A percentile compares a stretch with the other conserved stretches of the same genome.
Conservation (phyloP, 768 basidiomycete genomes). For the Neoboletus subvelutipes region DNA sequence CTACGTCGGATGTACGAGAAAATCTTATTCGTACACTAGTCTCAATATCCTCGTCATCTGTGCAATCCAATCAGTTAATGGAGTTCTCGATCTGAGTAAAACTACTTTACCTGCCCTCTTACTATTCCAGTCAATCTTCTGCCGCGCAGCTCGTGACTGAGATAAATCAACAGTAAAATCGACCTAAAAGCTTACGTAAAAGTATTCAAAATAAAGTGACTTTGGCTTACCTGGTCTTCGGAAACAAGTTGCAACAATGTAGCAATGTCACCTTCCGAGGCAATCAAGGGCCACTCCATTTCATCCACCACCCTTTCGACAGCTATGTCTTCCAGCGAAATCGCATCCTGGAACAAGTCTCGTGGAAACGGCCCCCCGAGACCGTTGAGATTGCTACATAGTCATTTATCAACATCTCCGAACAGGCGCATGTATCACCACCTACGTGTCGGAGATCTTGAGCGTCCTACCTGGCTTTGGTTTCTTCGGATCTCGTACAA, state of each 20-base stretch:
- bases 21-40: slow-evolving; percentile 55
- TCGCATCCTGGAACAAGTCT: slow-evolving; percentile 73
- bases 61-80: slow-evolving; percentile 7
- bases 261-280: slow-evolving; percentile 79
- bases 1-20: slow-evolving; percentile 13
- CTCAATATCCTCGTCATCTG: slow-evolving; percentile 87
- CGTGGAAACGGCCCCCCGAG: slow-evolving; percentile 61
- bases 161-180: slow-evolving; percentile 71
- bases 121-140: slow-evolving; percentile 76
- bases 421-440: neutral
- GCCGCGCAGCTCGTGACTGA: slow-evolving; percentile 53
- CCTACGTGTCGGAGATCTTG: slow-evolving; percentile 73
- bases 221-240: slow-evolving; percentile 60
- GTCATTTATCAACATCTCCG: neutral
- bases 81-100: neutral
- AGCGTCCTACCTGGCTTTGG: slow-evolving; percentile 69
- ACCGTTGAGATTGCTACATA: slow-evolving; percentile 61
- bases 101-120: slow-evolving; percentile 72
- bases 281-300: slow-evolving; percentile 77
- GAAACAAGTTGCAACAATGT: slow-evolving; percentile 80
- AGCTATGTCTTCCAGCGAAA: slow-evolving; percentile 57
- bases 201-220: neutral
- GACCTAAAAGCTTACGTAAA: slow-evolving; percentile 44
- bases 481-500: slow-evolving; percentile 60
- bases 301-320: slow-evolving; percentile 49